These are phyloP conservation scores for Blechomonas ayalai DNA, from an alignment of 208 protist species.

Conservation along the genomic window DNA sequence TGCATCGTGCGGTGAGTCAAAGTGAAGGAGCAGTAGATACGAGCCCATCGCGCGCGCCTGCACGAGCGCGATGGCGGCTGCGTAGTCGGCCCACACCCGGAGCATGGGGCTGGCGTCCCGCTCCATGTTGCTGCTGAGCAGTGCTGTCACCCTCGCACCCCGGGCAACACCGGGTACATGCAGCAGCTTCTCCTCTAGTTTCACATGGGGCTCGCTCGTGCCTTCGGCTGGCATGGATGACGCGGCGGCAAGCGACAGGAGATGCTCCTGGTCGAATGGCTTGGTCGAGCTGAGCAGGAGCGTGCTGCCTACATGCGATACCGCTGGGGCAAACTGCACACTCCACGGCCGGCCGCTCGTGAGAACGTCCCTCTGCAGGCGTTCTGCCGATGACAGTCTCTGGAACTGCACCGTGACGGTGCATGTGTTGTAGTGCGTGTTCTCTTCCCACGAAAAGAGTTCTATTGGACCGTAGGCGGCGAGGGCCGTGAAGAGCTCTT, in stretches of 20 bases:
- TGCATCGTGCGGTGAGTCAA: slow-evolving; percentile 29
- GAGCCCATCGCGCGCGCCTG: slow-evolving; percentile 26
- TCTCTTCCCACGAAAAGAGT: slow-evolving; percentile 33
- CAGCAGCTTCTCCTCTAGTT: slow-evolving; percentile 23
- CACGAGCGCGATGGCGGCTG: slow-evolving; percentile 15
- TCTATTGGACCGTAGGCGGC: slow-evolving; percentile 63
- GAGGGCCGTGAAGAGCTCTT: slow-evolving; percentile 52
- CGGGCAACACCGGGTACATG: slow-evolving; percentile 11
- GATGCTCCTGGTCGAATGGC: slow-evolving; percentile 9
- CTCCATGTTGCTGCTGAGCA: background rate
- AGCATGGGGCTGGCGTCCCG: background rate
- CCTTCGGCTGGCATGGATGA: no score
- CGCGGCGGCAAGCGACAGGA: no score
- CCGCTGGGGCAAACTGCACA: slow-evolving; percentile 28
- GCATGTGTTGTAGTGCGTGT: slow-evolving; percentile 40
- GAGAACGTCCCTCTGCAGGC: slow-evolving; percentile 35
- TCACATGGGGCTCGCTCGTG: background rate
- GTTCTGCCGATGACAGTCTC: slow-evolving; percentile 51
- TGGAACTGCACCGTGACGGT: slow-evolving; percentile 63
- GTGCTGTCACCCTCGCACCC: slow-evolving; percentile 1
- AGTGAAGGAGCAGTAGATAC: slow-evolving; percentile 35
- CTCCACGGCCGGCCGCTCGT: slow-evolving; percentile 25
- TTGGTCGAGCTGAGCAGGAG: slow-evolving; percentile 37
- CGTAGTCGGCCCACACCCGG: slow-evolving; percentile 3
- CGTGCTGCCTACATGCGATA: slow-evolving; percentile 23